Conservation (phyloP, 768 basidiomycete species). For the Candolleomyces eurysporus region DNA sequence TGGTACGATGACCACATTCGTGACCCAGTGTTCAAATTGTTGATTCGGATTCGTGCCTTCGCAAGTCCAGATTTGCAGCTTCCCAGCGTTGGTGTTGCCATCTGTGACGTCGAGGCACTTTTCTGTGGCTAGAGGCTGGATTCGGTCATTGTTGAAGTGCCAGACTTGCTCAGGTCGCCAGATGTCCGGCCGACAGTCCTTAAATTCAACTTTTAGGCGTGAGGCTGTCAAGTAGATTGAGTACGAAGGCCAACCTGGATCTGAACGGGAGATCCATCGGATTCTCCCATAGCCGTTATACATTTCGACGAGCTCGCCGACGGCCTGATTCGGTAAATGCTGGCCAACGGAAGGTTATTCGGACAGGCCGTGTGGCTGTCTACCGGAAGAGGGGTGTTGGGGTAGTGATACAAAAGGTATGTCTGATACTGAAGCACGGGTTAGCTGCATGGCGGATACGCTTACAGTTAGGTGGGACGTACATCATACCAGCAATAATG, state of each 20-base stretch:
- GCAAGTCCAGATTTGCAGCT: constrained; percentile 24
- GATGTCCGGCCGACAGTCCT: constrained; percentile 14
- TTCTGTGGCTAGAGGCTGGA: constrained; percentile 17
- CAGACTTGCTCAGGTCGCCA: constrained; percentile 20
- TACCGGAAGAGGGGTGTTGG: constrained; percentile 13
- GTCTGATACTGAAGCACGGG: constrained; percentile 7
- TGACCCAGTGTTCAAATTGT: constrained; percentile 13
- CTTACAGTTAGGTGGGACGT: background rate
- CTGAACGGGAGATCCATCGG: constrained; percentile 23
- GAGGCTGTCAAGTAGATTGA: background rate
- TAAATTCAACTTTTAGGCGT: background rate
- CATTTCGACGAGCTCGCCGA: constrained; percentile 18
- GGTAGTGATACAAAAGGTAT: constrained; percentile 14
- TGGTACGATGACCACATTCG: constrained; percentile 5
- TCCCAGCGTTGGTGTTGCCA: constrained; percentile 15
- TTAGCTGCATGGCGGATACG: background rate
- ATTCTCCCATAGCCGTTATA: constrained; percentile 23
- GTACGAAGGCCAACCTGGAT: constrained; percentile 20
- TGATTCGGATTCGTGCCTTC: constrained; percentile 17
- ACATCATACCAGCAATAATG: constrained; percentile 16
- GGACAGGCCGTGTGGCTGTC: constrained; percentile 13
- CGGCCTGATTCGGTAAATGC: constrained; percentile 11
- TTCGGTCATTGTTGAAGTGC: constrained; percentile 14
- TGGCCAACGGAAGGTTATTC: constrained; percentile 6
- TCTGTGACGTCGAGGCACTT: constrained; percentile 21